phyloP scores from a whole-genome alignment of 108 stramenopile genomes.

The Mayamaea pseudoterrestris region DNA sequence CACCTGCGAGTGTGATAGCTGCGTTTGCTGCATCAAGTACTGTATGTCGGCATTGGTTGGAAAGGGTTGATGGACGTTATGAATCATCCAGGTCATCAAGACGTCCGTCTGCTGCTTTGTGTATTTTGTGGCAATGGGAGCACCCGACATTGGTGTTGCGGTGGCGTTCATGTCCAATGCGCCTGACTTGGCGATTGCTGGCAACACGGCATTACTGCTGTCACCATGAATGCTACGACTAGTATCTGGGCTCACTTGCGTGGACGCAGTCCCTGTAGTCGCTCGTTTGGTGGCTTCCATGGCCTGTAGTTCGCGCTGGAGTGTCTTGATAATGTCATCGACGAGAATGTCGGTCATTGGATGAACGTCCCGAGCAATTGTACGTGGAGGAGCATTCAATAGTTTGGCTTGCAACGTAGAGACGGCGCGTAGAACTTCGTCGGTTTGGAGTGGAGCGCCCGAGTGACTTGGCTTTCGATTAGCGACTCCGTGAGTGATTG shows the following conservation, averaged over 20 bases:
- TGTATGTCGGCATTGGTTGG: constrained; percentile 8
- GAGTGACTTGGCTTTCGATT: background rate
- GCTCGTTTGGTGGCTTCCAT: background rate
- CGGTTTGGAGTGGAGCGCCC: background rate
- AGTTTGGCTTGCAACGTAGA: constrained; percentile 2
- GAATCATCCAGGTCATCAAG: constrained; percentile 50
- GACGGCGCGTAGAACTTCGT: constrained; percentile 5
- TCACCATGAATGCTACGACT: too few species aligned
- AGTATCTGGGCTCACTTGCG: too few species aligned
- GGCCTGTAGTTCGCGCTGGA: constrained; percentile 11
- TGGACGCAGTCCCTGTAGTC: too few species aligned
- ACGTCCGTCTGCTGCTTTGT: constrained; percentile 50
- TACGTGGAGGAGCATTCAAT: background rate
- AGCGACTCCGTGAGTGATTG: background rate
- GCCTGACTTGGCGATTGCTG: background rate
- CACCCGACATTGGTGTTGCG: constrained; percentile 7
- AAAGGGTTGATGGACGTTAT: constrained; percentile 24
- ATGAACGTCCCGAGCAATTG: constrained; percentile 3
- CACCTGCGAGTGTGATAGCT: constrained; percentile 15
- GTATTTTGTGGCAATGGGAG: constrained; percentile 36
- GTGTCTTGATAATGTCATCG: constrained; percentile 10
- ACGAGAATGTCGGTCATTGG: constrained; percentile 14
- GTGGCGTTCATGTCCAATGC: background rate
- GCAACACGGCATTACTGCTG: too few species aligned
- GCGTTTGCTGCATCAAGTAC: constrained; percentile 4